Evolutionary conservation across 1,139 yeast genomes (phyloP).

Genomic region (Diutina pseudorugosa): DNA sequence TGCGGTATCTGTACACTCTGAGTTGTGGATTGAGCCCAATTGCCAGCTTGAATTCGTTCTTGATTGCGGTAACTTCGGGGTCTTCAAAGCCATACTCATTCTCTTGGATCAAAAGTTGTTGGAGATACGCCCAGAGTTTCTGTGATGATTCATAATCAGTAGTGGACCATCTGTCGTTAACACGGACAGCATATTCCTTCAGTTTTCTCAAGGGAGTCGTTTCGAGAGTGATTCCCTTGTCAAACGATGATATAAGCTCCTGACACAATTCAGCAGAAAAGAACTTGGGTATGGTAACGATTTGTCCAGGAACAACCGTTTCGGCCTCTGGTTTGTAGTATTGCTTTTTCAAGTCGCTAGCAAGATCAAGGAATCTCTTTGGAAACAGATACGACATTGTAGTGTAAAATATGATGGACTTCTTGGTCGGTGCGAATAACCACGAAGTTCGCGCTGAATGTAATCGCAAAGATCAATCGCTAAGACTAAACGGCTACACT

Average conservation of each 20-base stretch:
- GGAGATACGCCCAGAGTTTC: conserved; percentile 33
- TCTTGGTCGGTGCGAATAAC: no score
- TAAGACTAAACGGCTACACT: no score
- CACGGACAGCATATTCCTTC: conserved; percentile 46
- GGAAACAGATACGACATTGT: conserved; percentile 17
- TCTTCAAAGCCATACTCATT: conserved; percentile 16
- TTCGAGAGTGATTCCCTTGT: conserved; percentile 20
- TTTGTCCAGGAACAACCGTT: conserved; percentile 25
- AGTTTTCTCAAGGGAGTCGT: conserved; percentile 39
- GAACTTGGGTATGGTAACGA: conserved; percentile 34
- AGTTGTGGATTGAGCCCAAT: conserved; percentile 46
- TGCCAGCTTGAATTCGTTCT: conserved; percentile 22
- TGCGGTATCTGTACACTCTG: conserved; percentile 41
- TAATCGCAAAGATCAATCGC: no score
- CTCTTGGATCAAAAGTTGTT: conserved; percentile 17
- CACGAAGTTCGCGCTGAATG: no score
- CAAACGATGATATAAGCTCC: conserved; percentile 29
- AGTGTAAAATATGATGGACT: background rate
- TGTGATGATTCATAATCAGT: conserved; percentile 28
- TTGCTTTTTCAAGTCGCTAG: conserved; percentile 12
- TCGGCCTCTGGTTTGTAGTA: conserved; percentile 25
- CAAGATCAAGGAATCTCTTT: conserved; percentile 13
- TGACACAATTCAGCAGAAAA: conserved; percentile 30
- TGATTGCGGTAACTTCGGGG: conserved; percentile 16
- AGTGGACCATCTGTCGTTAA: conserved; percentile 39